Conservation (phyloP, 129 eudicot species). For the Lonicera japonica region DNA sequence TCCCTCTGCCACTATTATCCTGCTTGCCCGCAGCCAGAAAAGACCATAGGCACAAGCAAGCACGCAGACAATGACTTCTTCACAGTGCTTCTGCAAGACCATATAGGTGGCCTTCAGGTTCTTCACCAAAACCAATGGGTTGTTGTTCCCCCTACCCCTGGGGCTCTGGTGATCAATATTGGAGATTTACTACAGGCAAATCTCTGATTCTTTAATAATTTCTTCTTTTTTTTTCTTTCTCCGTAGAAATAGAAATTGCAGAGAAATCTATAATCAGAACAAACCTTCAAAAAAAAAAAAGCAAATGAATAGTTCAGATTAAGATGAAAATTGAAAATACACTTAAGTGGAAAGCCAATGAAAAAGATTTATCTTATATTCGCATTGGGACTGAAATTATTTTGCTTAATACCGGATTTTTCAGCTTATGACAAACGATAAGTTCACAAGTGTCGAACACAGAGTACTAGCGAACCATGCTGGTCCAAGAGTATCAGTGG, state of each 20-base stretch:
- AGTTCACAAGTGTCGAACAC: neutral
- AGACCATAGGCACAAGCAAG: neutral
- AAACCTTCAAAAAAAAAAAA: too few relatives aligned
- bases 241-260: too few relatives aligned
- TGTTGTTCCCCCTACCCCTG: neutral
- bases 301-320: too few relatives aligned
- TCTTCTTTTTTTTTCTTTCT: too few relatives aligned
- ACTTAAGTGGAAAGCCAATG: too few relatives aligned
- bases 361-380: neutral
- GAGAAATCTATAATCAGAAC: too few relatives aligned
- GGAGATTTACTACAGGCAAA: neutral
- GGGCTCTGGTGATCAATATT: neutral
- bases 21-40: neutral
- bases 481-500: conserved; percentile 3
- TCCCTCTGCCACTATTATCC: neutral
- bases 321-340: too few relatives aligned
- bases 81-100: neutral
- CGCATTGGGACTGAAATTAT: neutral
- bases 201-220: neutral
- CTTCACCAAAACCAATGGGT: neutral
- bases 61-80: neutral
- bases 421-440: neutral
- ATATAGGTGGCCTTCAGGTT: neutral
- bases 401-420: neutral
- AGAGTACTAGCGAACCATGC: neutral